Base-by-base conservation (phyloP, 108 stramenopile genomes). In the Schizochytrium sp. region DNA sequence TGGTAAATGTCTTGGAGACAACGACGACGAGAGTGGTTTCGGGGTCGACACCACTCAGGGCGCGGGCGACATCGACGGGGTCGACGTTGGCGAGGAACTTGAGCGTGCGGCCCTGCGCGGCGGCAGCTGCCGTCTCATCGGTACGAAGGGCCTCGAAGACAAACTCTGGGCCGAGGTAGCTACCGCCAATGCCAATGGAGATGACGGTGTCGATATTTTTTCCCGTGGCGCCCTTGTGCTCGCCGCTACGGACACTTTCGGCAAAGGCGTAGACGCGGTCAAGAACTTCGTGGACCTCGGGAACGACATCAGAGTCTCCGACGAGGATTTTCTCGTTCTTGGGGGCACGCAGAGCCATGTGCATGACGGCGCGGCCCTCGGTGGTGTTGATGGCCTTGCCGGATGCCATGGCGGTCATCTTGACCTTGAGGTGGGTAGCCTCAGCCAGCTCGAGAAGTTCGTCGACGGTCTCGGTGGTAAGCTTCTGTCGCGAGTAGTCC, bases 1-100 rank as follows among this genome's bases (percentile, higher is more conserved):
- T 99, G 59, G 98, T 99, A 91, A 99, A 99, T n/a, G 98, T 98
- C 92, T 99, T 99, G 89, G 96, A 96, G 5, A 99, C 99, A 58
- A 99, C 95, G 44, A 99, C 94, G 87, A 98, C 96, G 21, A 98
- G 90, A 4, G 97, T 98, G 18, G 92, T 92, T 90, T 96, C 96
- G 12, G 97, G 93, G 90, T 97, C 94, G 29, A 97, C 87, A 90
- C 98, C 98, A 14, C 95, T 94, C 72, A 96, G 96, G 5, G 98
- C 97, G 3, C 98, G 93, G 88, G 97, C 96, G 0, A 98, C 98
- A 91, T 98, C 99, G 29, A 99, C 98, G 10, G 99, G 99, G 92
- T 99, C 99, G 6, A 99, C 98, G 91, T 99, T 99, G 43, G 97
- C 96, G 87, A 99, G 90, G 93, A 99, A 99, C 28, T 97, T 92